Percentiles rank a stretch among this genome's conserved stretches.
Evolutionary conservation across 2,329 filamentous ascomycete species (phyloP).

Genomic region (Exophiala alcalophila): DNA sequence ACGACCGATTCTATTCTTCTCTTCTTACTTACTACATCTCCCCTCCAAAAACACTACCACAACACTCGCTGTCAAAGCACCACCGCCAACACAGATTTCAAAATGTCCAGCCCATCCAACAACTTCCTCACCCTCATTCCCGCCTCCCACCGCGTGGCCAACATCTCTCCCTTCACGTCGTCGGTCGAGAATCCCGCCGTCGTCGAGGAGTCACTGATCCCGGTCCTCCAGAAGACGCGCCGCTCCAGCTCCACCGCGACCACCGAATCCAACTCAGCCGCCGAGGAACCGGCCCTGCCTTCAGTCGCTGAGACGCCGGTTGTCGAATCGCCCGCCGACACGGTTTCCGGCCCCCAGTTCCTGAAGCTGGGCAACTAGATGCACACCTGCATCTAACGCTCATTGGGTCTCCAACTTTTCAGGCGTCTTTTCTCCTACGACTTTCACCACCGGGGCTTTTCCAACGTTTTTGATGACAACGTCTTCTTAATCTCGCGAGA

Average conservation of each 20-base stretch:
- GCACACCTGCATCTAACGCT: background rate
- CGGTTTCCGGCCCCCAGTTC: slow-evolving; percentile 12
- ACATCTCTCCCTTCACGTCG: slow-evolving; percentile 19
- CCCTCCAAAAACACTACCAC: slow-evolving; percentile 1
- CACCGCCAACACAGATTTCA: slow-evolving; percentile 6
- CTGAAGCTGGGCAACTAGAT: slow-evolving; percentile 25
- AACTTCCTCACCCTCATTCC: slow-evolving; percentile 27
- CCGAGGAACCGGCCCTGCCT: slow-evolving; percentile 20
- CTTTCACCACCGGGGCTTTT: too few species aligned
- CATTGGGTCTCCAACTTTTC: too few species aligned
- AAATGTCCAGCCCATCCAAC: slow-evolving; percentile 23
- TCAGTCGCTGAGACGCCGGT: slow-evolving; percentile 7
- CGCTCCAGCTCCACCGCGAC: slow-evolving; percentile 28
- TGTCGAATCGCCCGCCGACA: slow-evolving; percentile 18
- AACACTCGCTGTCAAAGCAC: slow-evolving; percentile 2
- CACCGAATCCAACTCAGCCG: slow-evolving; percentile 20
- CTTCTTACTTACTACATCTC: background rate
- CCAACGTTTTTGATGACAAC: too few species aligned
- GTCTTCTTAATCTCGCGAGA: too few species aligned
- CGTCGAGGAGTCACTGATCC: slow-evolving; percentile 21
- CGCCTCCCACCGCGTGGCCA: slow-evolving; percentile 19
- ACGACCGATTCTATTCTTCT: background rate
- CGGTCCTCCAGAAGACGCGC: slow-evolving; percentile 25
- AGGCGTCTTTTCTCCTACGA: too few species aligned
- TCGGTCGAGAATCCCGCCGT: slow-evolving; percentile 1